These are phyloP conservation scores for Termitomyces sp. DNA, from an alignment of 768 basidiomycete genomes.

Conservation along the genomic window DNA sequence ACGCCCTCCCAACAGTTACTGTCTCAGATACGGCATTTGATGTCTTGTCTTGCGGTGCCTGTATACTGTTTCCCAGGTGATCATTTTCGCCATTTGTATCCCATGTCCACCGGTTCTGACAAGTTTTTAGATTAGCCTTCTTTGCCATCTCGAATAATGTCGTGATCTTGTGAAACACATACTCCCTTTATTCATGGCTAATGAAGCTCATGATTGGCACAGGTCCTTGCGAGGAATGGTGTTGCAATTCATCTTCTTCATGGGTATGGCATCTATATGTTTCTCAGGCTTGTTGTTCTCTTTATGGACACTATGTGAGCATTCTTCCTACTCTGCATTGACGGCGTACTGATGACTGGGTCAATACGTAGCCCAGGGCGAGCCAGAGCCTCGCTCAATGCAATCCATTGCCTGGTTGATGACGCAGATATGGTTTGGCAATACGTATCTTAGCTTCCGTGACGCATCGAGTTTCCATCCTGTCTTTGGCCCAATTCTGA, in stretches of 20 bases:
- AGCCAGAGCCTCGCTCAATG: slow-evolving; percentile 24
- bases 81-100: slow-evolving; percentile 4
- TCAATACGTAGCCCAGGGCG: slow-evolving; percentile 19
- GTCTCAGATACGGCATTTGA: slow-evolving; percentile 73
- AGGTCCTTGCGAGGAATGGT: slow-evolving; percentile 84
- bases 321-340: not conserved
- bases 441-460: slow-evolving; percentile 56
- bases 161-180: slow-evolving; percentile 58
- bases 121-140: slow-evolving; percentile 58
- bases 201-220: slow-evolving; percentile 1
- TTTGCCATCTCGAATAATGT: slow-evolving; percentile 78
- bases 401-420: slow-evolving; percentile 75
- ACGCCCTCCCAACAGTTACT: slow-evolving; percentile 24
- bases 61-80: slow-evolving; percentile 79
- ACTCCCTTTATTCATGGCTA: not conserved
- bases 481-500: slow-evolving; percentile 71
- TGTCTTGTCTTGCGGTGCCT: slow-evolving; percentile 78
- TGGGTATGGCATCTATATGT: slow-evolving; percentile 69
- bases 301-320: slow-evolving; percentile 39
- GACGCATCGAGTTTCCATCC: slow-evolving; percentile 60
- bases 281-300: slow-evolving; percentile 71
- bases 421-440: slow-evolving; percentile 86
- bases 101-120: not conserved
- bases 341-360: not conserved
- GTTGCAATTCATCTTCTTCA: slow-evolving; percentile 73